These are phyloP conservation scores for Tuber brumale DNA, from an alignment of 495 filamentous ascomycete species.

Conservation along the genomic window DNA sequence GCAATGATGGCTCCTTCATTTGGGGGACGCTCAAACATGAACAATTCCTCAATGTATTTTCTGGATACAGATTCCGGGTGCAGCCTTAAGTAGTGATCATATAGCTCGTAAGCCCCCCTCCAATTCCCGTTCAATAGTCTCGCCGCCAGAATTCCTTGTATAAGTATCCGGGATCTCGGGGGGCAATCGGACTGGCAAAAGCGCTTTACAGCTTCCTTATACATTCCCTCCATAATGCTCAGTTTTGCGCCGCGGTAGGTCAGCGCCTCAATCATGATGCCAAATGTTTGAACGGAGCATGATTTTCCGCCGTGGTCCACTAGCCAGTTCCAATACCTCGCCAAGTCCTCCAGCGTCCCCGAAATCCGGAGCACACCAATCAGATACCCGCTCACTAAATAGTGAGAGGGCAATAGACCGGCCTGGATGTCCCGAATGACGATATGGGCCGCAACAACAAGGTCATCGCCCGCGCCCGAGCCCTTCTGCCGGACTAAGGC, in stretches of 20 bases:
- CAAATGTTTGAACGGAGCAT: background rate
- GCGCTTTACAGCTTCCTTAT: background rate
- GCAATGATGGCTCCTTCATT: background rate
- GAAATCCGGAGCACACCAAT: background rate
- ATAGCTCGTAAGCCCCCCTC: background rate
- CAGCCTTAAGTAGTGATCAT: background rate
- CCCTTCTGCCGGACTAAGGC: background rate
- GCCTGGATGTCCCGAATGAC: background rate
- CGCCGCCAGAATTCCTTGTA: background rate
- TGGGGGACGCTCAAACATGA: background rate
- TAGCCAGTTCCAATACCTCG: background rate
- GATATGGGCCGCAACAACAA: background rate
- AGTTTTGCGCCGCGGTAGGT: background rate
- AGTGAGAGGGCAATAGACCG: background rate
- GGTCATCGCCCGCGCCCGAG: background rate
- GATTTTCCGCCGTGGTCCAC: background rate
- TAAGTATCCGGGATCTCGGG: background rate
- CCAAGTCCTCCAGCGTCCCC: background rate
- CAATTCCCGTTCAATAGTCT: background rate
- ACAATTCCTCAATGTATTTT: background rate
- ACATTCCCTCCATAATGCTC: slow-evolving; percentile 1
- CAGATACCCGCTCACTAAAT: background rate
- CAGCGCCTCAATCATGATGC: background rate
- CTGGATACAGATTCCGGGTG: background rate
- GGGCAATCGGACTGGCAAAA: background rate